Conservation (phyloP, 2,329 filamentous ascomycete genomes). For the Aureobasidium mangrovei region DNA sequence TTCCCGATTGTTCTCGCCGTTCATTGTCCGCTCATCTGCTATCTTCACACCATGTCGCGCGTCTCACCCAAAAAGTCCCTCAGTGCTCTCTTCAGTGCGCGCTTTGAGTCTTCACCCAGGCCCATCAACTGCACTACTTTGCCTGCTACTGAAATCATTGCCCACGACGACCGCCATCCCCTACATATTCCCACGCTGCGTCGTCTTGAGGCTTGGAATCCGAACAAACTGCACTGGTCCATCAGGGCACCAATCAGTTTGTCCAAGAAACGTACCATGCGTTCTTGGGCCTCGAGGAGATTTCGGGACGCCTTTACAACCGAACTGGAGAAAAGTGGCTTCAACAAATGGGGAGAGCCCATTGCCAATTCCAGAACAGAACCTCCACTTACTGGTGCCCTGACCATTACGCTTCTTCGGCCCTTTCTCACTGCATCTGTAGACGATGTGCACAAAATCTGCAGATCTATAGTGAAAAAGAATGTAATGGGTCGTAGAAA, state of each 20-base stretch:
- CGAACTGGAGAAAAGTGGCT: constrained; percentile 39
- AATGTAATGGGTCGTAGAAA: neutral
- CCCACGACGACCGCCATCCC: constrained; percentile 23
- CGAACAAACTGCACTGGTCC: constrained; percentile 41
- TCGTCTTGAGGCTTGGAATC: constrained; percentile 20
- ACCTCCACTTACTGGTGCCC: constrained; percentile 1
- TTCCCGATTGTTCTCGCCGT: neutral
- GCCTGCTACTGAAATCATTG: constrained; percentile 18
- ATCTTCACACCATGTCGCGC: neutral
- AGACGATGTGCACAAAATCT: neutral
- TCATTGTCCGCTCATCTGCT: neutral
- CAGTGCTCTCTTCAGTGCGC: neutral
- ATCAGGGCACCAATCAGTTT: constrained; percentile 28
- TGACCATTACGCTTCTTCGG: neutral
- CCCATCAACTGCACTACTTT: constrained; percentile 24
- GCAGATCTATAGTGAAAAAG: neutral
- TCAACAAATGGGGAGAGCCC: constrained; percentile 16
- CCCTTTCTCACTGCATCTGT: constrained; percentile 1
- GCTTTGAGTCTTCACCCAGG: constrained; percentile 18
- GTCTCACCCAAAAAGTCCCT: neutral
- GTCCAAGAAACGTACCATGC: constrained; percentile 36
- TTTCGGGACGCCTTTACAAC: constrained; percentile 37
- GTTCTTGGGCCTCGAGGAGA: constrained; percentile 38
- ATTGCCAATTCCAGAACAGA: neutral
- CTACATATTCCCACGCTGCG: constrained; percentile 27